Evolutionary conservation across 129 eudicot species (phyloP).

Genomic region (Helichrysum umbraculigerum): DNA sequence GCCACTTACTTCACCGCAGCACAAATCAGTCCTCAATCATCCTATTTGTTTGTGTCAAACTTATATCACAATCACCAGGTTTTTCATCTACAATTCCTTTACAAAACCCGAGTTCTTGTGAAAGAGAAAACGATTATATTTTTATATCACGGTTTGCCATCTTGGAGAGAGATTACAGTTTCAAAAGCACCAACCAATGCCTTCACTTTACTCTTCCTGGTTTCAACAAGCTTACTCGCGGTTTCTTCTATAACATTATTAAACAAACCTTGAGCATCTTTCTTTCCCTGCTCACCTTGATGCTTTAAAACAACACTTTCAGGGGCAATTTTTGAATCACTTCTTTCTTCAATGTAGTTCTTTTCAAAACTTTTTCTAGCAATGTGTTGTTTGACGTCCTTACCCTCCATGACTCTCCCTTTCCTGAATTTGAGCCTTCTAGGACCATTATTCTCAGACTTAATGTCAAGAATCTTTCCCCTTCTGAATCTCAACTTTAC

Average conservation of each 20-base stretch:
- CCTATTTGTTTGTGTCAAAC: constrained; percentile 15
- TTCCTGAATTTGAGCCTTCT: constrained; percentile 71
- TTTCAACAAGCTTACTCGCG: constrained; percentile 78
- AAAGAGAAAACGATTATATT: background rate
- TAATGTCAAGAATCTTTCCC: constrained; percentile 62
- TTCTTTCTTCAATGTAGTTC: constrained; percentile 26
- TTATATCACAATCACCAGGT: constrained; percentile 27
- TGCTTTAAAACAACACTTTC: constrained; percentile 72
- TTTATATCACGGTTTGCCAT: constrained; percentile 39
- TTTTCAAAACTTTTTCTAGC: constrained; percentile 43
- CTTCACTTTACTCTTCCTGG: constrained; percentile 88
- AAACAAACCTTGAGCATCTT: constrained; percentile 64
- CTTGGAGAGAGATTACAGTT: constrained; percentile 88
- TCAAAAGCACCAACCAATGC: constrained; percentile 99
- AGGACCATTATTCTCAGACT: constrained; percentile 50
- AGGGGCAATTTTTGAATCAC: constrained; percentile 16
- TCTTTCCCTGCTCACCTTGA: constrained; percentile 73
- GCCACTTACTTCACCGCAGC: constrained; percentile 25
- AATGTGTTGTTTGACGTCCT: constrained; percentile 8
- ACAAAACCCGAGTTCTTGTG: constrained; percentile 28
- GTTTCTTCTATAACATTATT: constrained; percentile 92
- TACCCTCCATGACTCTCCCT: constrained; percentile 24
- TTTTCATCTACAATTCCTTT: constrained; percentile 34
- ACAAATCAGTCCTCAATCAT: constrained; percentile 21
- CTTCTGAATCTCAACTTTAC: constrained; percentile 64